Base-by-base conservation (phyloP, 2,329 filamentous ascomycete genomes). In the Aureobasidium uvarum region DNA sequence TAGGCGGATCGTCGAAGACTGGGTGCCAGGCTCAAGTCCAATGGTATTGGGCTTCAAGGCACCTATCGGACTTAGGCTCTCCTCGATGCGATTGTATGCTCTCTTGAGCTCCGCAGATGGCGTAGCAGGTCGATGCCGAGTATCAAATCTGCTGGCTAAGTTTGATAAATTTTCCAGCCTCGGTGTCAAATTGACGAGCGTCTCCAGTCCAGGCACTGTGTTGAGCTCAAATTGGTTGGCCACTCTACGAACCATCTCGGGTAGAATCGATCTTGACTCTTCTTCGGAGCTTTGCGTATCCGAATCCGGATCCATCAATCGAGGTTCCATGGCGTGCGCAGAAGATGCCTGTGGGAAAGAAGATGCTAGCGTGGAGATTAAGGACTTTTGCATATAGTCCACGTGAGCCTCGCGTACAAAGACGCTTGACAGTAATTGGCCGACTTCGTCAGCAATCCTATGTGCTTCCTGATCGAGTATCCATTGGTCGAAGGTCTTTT, bases 401-500 rank as follows among this genome's bases (percentile, higher is more conserved):
- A 52, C 41, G 14, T 65, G 63, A 13, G 41, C 43, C 5, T 65
- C 52, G 23, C 55, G 63, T 41, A 52, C 31, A 16, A 33, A 50
- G 2, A 41, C 46, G 16, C 23, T 62, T 31, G 59, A 31, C n/a
- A 46, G 46, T 18, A 62, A 38, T 20, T 31, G 20, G 50, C 39
- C 25, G 3, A 28, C 2, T 23, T 38, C 28, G 20, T 45, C 39
- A 11, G 36, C 36, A 66, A 63, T 20, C 10, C 51, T 33, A 5
- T 39, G 28, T 16, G 56, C 54, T 31, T 65, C 60, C n/a, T 55
- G 52, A n/a, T 45, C 80, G 16, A 23, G n/a, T 4, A 96, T 78
- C 80, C 92, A 96, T 0, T 86, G 81, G 3, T 86, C 82, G 73
- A 96, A 94, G 75, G 20, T 76, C 76, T 38, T 82, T 74, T 5